Conservation (phyloP, 78 protist species). For the Trichosphaerium sp. region DNA sequence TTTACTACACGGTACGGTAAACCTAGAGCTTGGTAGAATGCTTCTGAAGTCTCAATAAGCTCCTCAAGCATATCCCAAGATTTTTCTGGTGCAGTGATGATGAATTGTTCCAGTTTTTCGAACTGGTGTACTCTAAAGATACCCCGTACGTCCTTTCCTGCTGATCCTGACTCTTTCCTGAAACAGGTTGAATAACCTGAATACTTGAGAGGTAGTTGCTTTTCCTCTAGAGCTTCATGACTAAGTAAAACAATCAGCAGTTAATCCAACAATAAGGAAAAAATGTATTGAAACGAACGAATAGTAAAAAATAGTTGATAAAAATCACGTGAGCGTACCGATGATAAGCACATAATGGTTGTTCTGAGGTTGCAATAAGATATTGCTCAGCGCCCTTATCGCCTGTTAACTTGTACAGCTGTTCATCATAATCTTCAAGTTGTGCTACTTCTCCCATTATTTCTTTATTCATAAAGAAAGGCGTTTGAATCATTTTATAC, state of each 20-base stretch:
- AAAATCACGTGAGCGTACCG: slow-evolving; percentile 1
- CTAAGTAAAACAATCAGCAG: too few species aligned
- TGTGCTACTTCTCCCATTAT: slow-evolving; percentile 93
- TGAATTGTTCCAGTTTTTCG: slow-evolving; percentile 98
- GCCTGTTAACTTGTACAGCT: slow-evolving; percentile 86
- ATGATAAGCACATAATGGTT: slow-evolving; percentile 96
- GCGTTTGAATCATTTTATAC: slow-evolving; percentile 81
- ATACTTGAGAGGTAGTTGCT: slow-evolving; percentile 71
- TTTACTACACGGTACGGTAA: slow-evolving; percentile 94
- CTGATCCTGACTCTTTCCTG: slow-evolving; percentile 98
- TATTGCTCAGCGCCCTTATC: slow-evolving; percentile 83
- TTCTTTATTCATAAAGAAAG: slow-evolving; percentile 86
- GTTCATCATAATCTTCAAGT: slow-evolving; percentile 96
- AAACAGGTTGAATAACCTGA: slow-evolving; percentile 97
- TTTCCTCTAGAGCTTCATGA: slow-evolving; percentile 47
- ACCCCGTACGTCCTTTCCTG: slow-evolving; percentile 93
- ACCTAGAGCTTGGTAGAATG: slow-evolving; percentile 77
- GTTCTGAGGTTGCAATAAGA: slow-evolving; percentile 99
- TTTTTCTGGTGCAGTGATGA: slow-evolving; percentile 77
- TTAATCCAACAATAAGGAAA: background rate
- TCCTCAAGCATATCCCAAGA: slow-evolving; percentile 89
- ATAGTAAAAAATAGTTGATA: background rate
- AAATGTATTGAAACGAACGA: background rate
- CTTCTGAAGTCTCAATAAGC: slow-evolving; percentile 82
- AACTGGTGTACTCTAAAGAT: slow-evolving; percentile 99